phyloP scores from a whole-genome alignment of 2,329 filamentous ascomycete species.

The Ramularia endophylla region DNA sequence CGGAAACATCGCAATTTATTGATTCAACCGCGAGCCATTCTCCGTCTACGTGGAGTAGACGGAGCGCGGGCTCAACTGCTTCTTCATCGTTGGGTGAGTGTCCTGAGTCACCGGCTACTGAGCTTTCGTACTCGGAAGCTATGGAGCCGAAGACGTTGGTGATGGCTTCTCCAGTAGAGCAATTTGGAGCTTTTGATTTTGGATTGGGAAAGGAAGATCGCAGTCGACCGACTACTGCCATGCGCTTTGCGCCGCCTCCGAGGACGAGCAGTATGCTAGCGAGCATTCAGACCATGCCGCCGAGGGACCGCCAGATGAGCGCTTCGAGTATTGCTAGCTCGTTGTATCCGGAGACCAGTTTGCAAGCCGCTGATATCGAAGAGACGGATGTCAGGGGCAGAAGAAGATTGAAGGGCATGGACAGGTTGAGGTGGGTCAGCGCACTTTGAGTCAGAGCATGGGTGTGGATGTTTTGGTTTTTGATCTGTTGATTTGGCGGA shows the following conservation, averaged over 20 bases:
- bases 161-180: too few relatives aligned
- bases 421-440: constrained; percentile 1
- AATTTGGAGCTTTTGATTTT: too few relatives aligned
- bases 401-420: constrained; percentile 7
- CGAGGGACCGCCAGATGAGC: constrained; percentile 1
- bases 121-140: background rate
- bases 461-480: too few relatives aligned
- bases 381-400: constrained; percentile 13
- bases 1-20: background rate
- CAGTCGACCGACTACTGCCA: constrained; percentile 1
- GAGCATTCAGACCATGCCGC: background rate
- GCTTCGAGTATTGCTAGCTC: constrained; percentile 10
- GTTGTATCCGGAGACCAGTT: constrained; percentile 12
- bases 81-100: background rate
- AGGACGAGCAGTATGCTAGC: constrained; percentile 1
- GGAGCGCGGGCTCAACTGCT: background rate
- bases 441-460: too few relatives aligned
- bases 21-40: background rate
- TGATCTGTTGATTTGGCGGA: too few relatives aligned
- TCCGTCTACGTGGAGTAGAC: background rate
- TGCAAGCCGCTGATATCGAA: constrained; percentile 16
- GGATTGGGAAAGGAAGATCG: background rate
- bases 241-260: constrained; percentile 9
- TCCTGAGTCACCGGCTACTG: background rate
- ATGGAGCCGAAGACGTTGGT: too few relatives aligned